Evolutionary conservation across 805 yeast species (phyloP).

Genomic region (Metschnikowia peoriensis): DNA sequence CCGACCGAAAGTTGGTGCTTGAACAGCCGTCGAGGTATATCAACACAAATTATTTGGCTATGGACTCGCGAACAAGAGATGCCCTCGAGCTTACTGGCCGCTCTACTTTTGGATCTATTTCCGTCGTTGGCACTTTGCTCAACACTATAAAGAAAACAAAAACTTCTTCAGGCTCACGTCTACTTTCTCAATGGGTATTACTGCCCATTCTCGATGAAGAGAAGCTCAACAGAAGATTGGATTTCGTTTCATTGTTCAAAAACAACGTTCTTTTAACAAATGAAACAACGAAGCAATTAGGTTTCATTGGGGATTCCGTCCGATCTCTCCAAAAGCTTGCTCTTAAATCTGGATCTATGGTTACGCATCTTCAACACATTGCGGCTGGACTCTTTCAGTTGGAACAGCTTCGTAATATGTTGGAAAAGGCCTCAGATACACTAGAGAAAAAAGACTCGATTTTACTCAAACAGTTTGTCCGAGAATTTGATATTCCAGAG

Average conservation of each 20-base stretch:
- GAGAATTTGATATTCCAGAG: constrained; percentile 37
- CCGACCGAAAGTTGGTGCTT: constrained; percentile 60
- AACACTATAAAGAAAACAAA: constrained; percentile 70
- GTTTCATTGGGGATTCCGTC: constrained; percentile 53
- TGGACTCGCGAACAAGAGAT: constrained; percentile 76
- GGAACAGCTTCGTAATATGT: constrained; percentile 6
- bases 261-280: constrained; percentile 21
- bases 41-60: constrained; percentile 58
- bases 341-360: constrained; percentile 34
- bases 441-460: constrained; percentile 21
- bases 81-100: constrained; percentile 73
- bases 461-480: constrained; percentile 21
- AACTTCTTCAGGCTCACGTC: constrained; percentile 78
- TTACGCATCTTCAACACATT: constrained; percentile 28
- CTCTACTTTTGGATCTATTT: constrained; percentile 41
- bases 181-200: constrained; percentile 78
- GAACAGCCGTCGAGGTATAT: constrained; percentile 63
- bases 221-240: constrained; percentile 53
- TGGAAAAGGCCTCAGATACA: constrained; percentile 19
- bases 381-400: constrained; percentile 32
- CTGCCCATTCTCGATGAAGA: constrained; percentile 66
- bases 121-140: constrained; percentile 66
- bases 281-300: constrained; percentile 34
- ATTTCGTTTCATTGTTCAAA: constrained; percentile 32
- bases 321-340: constrained; percentile 55